These are phyloP conservation scores for Dioscorea alata DNA, from an alignment of 106 monocot species.

Conservation along the genomic window DNA sequence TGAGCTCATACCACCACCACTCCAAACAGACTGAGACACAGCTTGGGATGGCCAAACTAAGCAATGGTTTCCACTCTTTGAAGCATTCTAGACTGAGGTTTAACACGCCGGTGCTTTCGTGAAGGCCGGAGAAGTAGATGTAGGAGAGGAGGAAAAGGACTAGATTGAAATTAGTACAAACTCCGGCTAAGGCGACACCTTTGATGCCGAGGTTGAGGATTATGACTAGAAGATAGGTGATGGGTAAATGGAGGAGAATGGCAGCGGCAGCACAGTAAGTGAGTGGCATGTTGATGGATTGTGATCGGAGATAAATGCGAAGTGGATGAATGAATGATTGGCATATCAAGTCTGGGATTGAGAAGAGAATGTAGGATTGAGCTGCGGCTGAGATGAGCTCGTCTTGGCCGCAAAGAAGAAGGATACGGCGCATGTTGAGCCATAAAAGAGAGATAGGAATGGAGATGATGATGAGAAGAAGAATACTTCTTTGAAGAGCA, in stretches of 20 bases:
- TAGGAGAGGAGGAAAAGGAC: slow-evolving; percentile 22
- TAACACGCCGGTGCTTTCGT: slow-evolving; percentile 11
- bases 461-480: slow-evolving; percentile 32
- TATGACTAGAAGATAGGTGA: slow-evolving; percentile 34
- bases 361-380: slow-evolving; percentile 28
- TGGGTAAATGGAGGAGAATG: slow-evolving; percentile 29
- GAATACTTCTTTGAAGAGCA: slow-evolving; percentile 24
- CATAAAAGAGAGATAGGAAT: slow-evolving; percentile 36
- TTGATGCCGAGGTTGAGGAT: slow-evolving; percentile 30
- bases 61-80: slow-evolving; percentile 25
- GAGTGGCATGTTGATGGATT: slow-evolving; percentile 36
- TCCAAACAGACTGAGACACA: slow-evolving; percentile 60
- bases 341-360: slow-evolving; percentile 46
- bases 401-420: slow-evolving; percentile 34
- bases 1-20: slow-evolving; percentile 91
- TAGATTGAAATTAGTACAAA: slow-evolving; percentile 35
- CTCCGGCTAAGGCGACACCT: slow-evolving; percentile 49
- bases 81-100: not conserved
- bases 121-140: slow-evolving; percentile 28
- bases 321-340: slow-evolving; percentile 43
- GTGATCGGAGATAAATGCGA: slow-evolving; percentile 42
- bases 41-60: slow-evolving; percentile 34
- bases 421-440: slow-evolving; percentile 32
- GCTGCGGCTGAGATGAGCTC: slow-evolving; percentile 25
- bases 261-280: slow-evolving; percentile 17